phyloP scores from a whole-genome alignment of 192 early-diverging fungal genomes.

The Allomyces macrogynus region DNA sequence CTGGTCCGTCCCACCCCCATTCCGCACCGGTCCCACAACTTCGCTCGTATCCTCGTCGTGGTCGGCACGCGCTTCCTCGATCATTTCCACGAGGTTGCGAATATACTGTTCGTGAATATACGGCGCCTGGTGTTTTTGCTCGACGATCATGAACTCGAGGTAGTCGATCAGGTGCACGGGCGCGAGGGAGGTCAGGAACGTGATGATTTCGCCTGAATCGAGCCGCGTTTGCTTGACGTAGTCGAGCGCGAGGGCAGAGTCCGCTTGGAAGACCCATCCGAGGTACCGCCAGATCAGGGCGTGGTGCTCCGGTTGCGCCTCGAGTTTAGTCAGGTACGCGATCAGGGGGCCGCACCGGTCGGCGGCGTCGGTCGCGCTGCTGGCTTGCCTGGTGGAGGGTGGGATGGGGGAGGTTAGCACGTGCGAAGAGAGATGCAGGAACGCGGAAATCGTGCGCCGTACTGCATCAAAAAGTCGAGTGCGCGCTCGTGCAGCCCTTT shows the following conservation, averaged over 20 bases:
- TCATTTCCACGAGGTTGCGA: neutral
- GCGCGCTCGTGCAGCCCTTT: neutral
- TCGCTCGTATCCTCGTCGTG: neutral
- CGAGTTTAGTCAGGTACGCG: neutral
- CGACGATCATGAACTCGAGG: neutral
- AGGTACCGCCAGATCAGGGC: neutral
- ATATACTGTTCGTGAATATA: neutral
- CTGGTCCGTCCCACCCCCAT: neutral
- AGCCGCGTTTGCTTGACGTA: neutral
- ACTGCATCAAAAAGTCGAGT: neutral
- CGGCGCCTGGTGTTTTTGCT: neutral
- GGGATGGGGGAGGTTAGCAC: no score
- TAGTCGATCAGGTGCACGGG: neutral
- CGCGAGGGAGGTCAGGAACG: neutral
- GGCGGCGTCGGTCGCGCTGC: no score
- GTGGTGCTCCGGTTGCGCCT: neutral
- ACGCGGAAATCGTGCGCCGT: no score
- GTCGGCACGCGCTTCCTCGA: neutral
- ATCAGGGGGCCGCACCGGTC: no score
- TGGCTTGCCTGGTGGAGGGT: no score
- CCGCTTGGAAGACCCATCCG: neutral
- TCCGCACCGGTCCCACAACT: neutral
- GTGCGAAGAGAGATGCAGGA: no score
- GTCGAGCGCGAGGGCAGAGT: neutral
- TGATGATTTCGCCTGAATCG: neutral